Evolutionary conservation across 345 rosid species (phyloP).

Genomic region (Punica granatum): DNA sequence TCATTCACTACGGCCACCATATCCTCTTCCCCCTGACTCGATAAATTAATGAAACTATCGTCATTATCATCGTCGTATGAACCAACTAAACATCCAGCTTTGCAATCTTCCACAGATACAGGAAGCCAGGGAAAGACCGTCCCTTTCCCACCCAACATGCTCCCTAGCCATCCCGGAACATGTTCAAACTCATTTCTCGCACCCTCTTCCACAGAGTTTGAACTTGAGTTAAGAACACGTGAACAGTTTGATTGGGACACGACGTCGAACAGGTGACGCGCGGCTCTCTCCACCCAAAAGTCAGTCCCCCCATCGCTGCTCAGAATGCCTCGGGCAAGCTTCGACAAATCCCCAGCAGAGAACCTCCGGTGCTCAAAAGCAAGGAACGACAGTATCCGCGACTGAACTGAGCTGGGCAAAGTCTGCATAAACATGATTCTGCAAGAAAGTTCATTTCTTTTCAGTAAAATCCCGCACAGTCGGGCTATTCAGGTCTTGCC

Average conservation of each 20-base stretch:
- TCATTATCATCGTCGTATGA: slow-evolving; percentile 17
- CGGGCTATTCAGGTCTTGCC: too few relatives aligned
- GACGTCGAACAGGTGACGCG: slow-evolving; percentile 56
- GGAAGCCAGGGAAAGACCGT: slow-evolving; percentile 65
- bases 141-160: slow-evolving; percentile 14
- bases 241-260: slow-evolving; percentile 34
- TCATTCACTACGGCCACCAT: slow-evolving; percentile 14
- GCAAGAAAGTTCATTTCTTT: background rate
- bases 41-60: slow-evolving; percentile 2
- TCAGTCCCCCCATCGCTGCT: slow-evolving; percentile 22
- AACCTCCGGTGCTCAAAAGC: slow-evolving; percentile 42
- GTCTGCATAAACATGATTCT: slow-evolving; percentile 70
- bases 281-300: slow-evolving; percentile 62
- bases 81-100: slow-evolving; percentile 20
- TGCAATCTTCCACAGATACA: slow-evolving; percentile 24
- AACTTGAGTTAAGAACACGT: slow-evolving; percentile 30
- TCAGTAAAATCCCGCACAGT: background rate
- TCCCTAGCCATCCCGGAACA: slow-evolving; percentile 52
- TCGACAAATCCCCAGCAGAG: slow-evolving; percentile 34
- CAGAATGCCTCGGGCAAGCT: slow-evolving; percentile 44
- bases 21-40: slow-evolving; percentile 27
- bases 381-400: slow-evolving; percentile 55
- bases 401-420: slow-evolving; percentile 54
- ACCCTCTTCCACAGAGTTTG: slow-evolving; percentile 32
- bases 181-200: slow-evolving; percentile 33